Base-by-base conservation (phyloP, 148 eudicot species). In the Suaeda aralocaspica region DNA sequence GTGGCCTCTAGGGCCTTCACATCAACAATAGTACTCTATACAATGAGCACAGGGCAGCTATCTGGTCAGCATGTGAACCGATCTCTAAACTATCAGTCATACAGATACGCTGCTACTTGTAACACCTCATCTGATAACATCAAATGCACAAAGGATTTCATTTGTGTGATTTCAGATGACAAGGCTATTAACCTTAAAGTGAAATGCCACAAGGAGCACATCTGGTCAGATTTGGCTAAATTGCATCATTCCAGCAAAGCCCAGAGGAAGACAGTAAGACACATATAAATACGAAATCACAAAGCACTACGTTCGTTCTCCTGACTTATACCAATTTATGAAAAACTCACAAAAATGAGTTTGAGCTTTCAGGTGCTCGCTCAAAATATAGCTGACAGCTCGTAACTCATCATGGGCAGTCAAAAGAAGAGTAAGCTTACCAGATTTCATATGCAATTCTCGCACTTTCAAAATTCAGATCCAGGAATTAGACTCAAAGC, bases 211-310 rank as follows among this genome's bases (percentile, higher is more conserved):
- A 78, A 72, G 85, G 82, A 82, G 85, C 82, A 63, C 80, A 78
- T 45, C 52, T 51, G 62, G 28, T 78, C 85, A 72, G 85, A 82
- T 82, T 78, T 82, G 85, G 85, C 85, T 82, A 82, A 78, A 64
- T 72, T 64, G 77, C 85, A 82, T 82, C 85, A 82, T 82, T 75
- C 85, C 80, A 82, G 77, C 64, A 42, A 58, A 64, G 2, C 41
- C 2, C 25, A 31, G 21, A 50, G 2, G 10, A 36, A 36, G 5
- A 36, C 41, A 36, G n/a, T n/a, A n/a, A n/a, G n/a, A n/a, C n/a
- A n/a, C n/a, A n/a, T n/a, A n/a, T n/a, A n/a, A n/a, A n/a, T n/a
- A n/a, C n/a, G n/a, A n/a, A n/a, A n/a, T n/a, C n/a, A n/a, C n/a
- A n/a, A n/a, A n/a, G n/a, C n/a, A n/a, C n/a, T n/a, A n/a, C n/a